Evolutionary conservation across 768 basidiomycete genomes (phyloP), one percentile per base, ranked within the genome.

Genomic region (Kwoniella heveanensis): DNA sequence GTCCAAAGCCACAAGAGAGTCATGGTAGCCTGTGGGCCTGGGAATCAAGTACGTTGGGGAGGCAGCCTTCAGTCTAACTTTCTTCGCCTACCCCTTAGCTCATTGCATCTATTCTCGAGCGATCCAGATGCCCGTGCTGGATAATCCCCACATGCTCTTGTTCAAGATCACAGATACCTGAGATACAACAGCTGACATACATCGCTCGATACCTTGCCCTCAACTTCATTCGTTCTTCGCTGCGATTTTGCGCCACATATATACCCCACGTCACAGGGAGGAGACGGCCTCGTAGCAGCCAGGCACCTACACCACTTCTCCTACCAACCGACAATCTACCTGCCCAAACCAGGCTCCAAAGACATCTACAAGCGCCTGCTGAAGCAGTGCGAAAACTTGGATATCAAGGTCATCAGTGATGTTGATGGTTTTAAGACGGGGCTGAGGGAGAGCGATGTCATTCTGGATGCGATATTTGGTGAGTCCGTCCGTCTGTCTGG

Each of bases 221-320:
- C n/a, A n/a, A n/a, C n/a, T n/a, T n/a, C n/a, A n/a, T n/a, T n/a
- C n/a, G n/a, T n/a, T n/a, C n/a, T n/a, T n/a, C n/a, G n/a, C n/a
- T n/a, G n/a, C n/a, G n/a, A n/a, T n/a, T n/a, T n/a, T n/a, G n/a
- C n/a, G n/a, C n/a, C n/a, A n/a, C n/a, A n/a, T n/a, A n/a, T n/a
- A n/a, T n/a, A n/a, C n/a, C n/a, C 17, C 8, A 17, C n/a, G 32
- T 32, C 13, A 32, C 57, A 82, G 71, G 90, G 92, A 1, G 96
- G 96, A 13, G 96, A 99, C 80, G 96, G 96, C 2, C 83, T 99
- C 0, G 95, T 97, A 25, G 96, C 96, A 27, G 96, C 96, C 47
- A 84, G 95, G 48, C 96, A 99, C 81, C 85, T 99, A 8, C 87
- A 88, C 10, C 89, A 92, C 86, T 97, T 97, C 79, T 91, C 91